Evolutionary conservation across 257 asterid species (phyloP).

Genomic region (Solanum gandarillasii): DNA sequence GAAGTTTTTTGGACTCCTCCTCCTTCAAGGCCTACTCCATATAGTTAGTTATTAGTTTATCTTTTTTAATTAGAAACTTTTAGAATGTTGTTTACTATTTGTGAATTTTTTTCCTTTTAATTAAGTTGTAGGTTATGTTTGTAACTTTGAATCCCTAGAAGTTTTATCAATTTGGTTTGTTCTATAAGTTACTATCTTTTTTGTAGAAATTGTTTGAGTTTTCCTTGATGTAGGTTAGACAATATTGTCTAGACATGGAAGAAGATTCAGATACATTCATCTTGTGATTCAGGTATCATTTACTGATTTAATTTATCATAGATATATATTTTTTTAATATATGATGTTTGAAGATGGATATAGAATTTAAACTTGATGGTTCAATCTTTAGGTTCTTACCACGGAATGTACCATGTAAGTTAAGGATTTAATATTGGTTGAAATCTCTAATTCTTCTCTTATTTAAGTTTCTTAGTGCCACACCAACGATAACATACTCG

Average conservation of each 20-base stretch:
- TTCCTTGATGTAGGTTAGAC: neutral
- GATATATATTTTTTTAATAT: too few species aligned
- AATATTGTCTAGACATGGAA: neutral
- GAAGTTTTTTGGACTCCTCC: conserved; percentile 62
- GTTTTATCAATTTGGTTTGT: neutral
- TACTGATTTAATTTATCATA: neutral
- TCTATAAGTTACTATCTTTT: neutral
- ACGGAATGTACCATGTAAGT: neutral
- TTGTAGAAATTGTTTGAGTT: neutral
- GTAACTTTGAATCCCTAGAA: neutral
- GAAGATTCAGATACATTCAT: neutral
- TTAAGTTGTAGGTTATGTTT: conserved; percentile 4
- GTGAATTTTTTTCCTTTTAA: conserved; percentile 1
- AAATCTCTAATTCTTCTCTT: neutral
- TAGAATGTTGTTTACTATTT: conserved; percentile 2
- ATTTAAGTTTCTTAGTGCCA: neutral
- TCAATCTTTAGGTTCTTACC: neutral
- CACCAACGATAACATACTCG: neutral
- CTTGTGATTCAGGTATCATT: neutral
- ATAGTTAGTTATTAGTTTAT: neutral
- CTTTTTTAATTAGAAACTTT: neutral
- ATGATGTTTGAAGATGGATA: neutral
- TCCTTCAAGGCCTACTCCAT: conserved; percentile 31
- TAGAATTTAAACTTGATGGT: neutral
- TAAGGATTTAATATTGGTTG: neutral